Evolutionary conservation across 2,329 filamentous ascomycete genomes (phyloP), one percentile per base, ranked within the genome.

Genomic region (Ceratocystis colombiana): DNA sequence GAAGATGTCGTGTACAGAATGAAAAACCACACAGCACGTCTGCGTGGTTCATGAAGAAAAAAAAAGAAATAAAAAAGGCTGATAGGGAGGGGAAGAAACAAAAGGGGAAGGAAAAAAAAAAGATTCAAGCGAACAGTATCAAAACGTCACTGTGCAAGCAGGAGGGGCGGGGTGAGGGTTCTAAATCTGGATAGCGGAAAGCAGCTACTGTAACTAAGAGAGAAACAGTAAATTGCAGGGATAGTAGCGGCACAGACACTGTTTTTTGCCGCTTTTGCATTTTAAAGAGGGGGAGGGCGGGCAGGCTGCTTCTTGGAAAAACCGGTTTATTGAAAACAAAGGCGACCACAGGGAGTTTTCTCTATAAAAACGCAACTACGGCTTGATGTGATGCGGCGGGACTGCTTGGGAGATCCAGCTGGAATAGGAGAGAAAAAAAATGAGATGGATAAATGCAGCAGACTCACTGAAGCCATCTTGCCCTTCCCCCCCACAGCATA

Each of bases 111-210:
- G 46, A 41, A 53, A 46, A 53, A 28, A 53, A 53, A 37, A 22
- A 22, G 30, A 55, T 45, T 48, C 33, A 28, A 48, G 25, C 48
- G 48, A 53, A 25, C 20, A 25, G 25, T 53, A 30, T 33, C n/a
- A 53, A 37, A 55, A 55, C 17, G 50, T 41, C 44, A 46, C 62
- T 53, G 48, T 37, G 41, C 44, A 45, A 62, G 28, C 25, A 63
- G 41, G 46, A 25, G 53, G 53, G 53, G 46, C 53, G 53, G 53
- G 53, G 53, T 59, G 46, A 64, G 46, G 46, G 53, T 64, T 64
- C 44, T 64, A 12, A 33, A 45, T 53, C 46, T 64, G 45, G 25
- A 64, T 15, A n/a, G 46, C 46, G 44, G 33, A 64, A 53, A 44
- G 62, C n/a, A 64, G n/a, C 25, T 33, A 59, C 53, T 59, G 6